Percentiles rank a stretch among this genome's conserved stretches.
These are phyloP conservation scores for Dactylis glomerata DNA, from an alignment of 176 grass and related monocot species.

Conservation along the genomic window DNA sequence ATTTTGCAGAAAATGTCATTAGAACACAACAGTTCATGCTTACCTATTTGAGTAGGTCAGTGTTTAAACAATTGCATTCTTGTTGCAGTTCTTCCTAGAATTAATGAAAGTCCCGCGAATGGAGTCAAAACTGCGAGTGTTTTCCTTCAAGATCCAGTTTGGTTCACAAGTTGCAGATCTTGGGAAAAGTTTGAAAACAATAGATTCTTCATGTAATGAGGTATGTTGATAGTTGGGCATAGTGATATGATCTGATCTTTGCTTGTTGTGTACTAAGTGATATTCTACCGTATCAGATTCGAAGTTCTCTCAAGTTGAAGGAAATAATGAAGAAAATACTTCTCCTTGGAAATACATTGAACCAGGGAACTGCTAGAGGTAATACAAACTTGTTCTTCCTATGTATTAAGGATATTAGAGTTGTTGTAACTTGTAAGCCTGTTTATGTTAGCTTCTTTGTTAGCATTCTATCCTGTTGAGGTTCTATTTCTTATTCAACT, in stretches of 20 bases:
- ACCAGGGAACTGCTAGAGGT: constrained; percentile 98
- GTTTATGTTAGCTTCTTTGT: not conserved
- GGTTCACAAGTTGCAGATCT: constrained; percentile 82
- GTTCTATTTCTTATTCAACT: not conserved
- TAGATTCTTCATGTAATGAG: constrained; percentile 80
- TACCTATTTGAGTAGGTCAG: constrained; percentile 11
- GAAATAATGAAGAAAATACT: constrained; percentile 99
- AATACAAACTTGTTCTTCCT: constrained; percentile 25
- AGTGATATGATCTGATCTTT: not conserved
- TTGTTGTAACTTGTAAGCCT: constrained; percentile 16
- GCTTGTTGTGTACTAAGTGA: constrained; percentile 7
- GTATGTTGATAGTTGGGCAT: constrained; percentile 34
- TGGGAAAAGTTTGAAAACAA: constrained; percentile 69
- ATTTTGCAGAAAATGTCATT: not conserved
- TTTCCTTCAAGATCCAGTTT: constrained; percentile 99
- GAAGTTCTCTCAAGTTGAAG: constrained; percentile 86
- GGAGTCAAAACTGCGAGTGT: constrained; percentile 95
- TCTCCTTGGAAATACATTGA: constrained; percentile 86
- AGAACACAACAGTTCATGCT: constrained; percentile 10
- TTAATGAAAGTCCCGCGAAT: constrained; percentile 99
- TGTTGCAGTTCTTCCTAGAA: constrained; percentile 91
- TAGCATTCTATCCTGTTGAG: constrained; percentile 2
- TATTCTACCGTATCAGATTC: constrained; percentile 59
- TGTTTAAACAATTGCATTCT: constrained; percentile 28
- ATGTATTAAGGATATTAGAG: not conserved